Percentiles rank a stretch among this genome's conserved stretches.
Evolutionary conservation across 2,329 filamentous ascomycete genomes (phyloP).

Genomic region (Botryotinia convoluta): DNA sequence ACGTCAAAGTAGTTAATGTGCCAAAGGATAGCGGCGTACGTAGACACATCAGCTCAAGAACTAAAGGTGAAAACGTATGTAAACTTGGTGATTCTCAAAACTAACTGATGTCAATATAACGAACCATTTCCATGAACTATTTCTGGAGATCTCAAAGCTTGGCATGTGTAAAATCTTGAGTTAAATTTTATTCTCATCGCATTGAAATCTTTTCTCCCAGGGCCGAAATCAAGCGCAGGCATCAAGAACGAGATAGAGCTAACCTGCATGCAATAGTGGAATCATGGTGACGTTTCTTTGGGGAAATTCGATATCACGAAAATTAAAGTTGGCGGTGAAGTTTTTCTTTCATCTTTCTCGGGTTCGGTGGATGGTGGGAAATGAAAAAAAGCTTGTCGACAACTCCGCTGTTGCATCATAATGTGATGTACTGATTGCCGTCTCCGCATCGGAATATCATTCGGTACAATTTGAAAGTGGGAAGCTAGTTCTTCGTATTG

Average conservation of each 20-base stretch:
- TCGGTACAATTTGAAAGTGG: background rate
- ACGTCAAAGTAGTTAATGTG: background rate
- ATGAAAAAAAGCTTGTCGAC: conserved; percentile 7
- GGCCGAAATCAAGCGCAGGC: background rate
- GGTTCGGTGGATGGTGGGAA: background rate
- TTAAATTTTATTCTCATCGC: conserved; percentile 2
- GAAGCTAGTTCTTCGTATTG: background rate
- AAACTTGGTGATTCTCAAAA: background rate
- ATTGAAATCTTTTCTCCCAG: conserved; percentile 7
- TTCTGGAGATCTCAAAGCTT: background rate
- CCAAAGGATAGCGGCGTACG: background rate
- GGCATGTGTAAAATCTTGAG: background rate
- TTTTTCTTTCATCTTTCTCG: background rate
- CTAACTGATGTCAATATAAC: background rate
- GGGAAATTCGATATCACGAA: conserved; percentile 3
- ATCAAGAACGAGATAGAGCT: background rate
- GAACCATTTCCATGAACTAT: conserved; percentile 6
- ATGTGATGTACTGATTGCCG: conserved; percentile 2
- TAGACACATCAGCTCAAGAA: background rate
- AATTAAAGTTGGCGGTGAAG: background rate
- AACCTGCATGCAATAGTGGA: background rate
- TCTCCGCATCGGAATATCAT: conserved; percentile 10
- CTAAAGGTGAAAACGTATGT: background rate
- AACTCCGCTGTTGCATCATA: conserved; percentile 11
- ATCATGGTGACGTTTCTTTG: conserved; percentile 8